Base-by-base conservation (phyloP, 2,329 filamentous ascomycete genomes). In the Lachnellula suecica region DNA sequence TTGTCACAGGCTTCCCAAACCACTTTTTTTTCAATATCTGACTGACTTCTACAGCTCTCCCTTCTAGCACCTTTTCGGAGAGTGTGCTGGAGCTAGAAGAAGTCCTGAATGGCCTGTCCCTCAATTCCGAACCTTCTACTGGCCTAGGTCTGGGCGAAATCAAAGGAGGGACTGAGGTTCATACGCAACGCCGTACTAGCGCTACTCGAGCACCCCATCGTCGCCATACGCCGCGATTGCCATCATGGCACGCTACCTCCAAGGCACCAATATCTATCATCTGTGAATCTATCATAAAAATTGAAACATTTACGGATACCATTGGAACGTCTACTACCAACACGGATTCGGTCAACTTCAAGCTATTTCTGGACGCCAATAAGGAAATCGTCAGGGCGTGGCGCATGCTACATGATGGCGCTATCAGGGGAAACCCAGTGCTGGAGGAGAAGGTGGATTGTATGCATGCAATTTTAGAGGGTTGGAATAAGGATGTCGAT, bases 361-460 rank as follows among this genome's bases (percentile, higher is more conserved):
- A 54, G 35, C 22, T 44, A 4, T 51, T 54, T 24, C 7, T 54
- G 4, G 52, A 47, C 20, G 47, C 47, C 1, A 54, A 44, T 34
- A 51, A 51, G 20, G 47, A 54, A 38, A 54, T 54, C 24, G 29
- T 51, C n/a, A n/a, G 29, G n/a, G 29, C 44, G 4, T 54, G 52
- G 52, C 27, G 22, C 4, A n/a, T 19, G 11, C 35, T 47, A 29
- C 20, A 47, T 1, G 47, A 46, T 43, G 46, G 17, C 25, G 38
- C 19, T 22, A 6, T 29, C 9, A 31, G 9, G 27, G 11, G 24
- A n/a, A 40, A 27, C n/a, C 20, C 25, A 4, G 27, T 41, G 13
- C 23, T 54, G 7, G 22, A 17, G 13, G 29, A 51, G 44, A 47
- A 31, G 23, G 38, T 47, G 4, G 43, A 41, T 35, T 43, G 37